Evolutionary conservation across 1,284 basidiomycete genomes (phyloP).

Genomic region (Ustilago trichophora): DNA sequence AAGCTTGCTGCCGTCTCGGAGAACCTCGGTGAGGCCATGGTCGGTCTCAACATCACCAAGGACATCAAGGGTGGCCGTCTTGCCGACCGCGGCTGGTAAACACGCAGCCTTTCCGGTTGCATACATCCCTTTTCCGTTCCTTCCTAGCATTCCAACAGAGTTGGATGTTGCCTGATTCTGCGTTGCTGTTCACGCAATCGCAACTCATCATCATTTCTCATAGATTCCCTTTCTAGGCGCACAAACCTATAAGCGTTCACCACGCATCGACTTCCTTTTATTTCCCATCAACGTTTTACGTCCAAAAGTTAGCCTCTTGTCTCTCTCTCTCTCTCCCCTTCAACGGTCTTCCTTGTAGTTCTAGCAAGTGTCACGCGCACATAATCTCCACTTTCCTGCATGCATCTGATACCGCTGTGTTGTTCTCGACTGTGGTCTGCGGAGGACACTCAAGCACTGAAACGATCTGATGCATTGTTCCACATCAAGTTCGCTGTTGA

Average conservation of each 20-base stretch:
- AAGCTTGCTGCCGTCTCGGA: constrained; percentile 78
- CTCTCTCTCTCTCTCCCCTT: constrained; percentile 11
- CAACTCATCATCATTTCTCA: background rate
- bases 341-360: constrained; percentile 38
- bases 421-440: background rate
- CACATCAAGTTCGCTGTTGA: too few species aligned
- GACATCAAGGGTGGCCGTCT: constrained; percentile 63
- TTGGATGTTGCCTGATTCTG: too few species aligned
- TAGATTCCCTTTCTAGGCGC: background rate
- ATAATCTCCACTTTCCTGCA: constrained; percentile 6
- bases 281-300: background rate
- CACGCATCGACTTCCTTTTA: constrained; percentile 6
- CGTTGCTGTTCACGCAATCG: background rate
- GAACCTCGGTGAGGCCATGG: constrained; percentile 88
- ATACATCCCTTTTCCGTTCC: too few species aligned
- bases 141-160: too few species aligned
- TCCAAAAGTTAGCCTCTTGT: background rate
- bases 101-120: background rate
- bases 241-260: constrained; percentile 10
- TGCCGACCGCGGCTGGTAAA: constrained; percentile 61
- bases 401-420: background rate
- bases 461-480: too few species aligned
- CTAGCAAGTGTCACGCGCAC: constrained; percentile 30
- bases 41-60: constrained; percentile 79
- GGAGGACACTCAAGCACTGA: too few species aligned